Evolutionary conservation across 1,284 basidiomycete species (phyloP), one percentile per base, ranked within the genome.

Genomic region (Trametes polyzona): DNA sequence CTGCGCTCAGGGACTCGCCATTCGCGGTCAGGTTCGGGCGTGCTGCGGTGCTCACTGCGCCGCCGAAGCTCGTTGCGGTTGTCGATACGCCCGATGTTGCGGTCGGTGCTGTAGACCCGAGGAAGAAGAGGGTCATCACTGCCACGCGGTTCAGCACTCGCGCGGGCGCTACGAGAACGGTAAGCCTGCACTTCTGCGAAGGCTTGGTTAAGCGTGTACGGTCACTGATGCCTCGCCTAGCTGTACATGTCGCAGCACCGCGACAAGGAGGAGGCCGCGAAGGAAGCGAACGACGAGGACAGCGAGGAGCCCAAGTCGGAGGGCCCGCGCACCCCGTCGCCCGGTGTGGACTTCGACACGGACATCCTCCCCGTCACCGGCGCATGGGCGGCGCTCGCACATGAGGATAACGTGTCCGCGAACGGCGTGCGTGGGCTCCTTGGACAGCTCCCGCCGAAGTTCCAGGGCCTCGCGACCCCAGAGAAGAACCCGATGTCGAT

Each of bases 401-500:
- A 79, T 10, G 63, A 66, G 1, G 73, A 74, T 43, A 65, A 64
- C 30, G 58, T 64, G 27, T 59, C 69, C 23, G 73, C 72, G 10
- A 68, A 67, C 3, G 74, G 71, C 10, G 72, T 82, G 10, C 83
- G 80, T 64, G 89, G 90, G 4, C 65, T 91, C 2, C 70, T 81
- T 35, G 86, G 90, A 0, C 61, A 73, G 12, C 67, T 90, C 17
- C 88, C 88, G 1, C 64, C 68, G 30, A 90, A 87, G 67, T 92
- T 92, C 65, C 70, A 76, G 21, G 90, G 90, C 1, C 75, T 93
- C 27, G 88, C 90, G 30, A 88, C 82, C 17, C 90, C 90, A 1
- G 90, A 90, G 72, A 91, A 92, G 81, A 93, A 93, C 65, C 91
- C 91, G 12, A 93, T 93, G 90, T 88, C 87, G 55, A 92, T 93